Evolutionary conservation across 768 basidiomycete species (phyloP).

Genomic region (Kwoniella bestiolae): DNA sequence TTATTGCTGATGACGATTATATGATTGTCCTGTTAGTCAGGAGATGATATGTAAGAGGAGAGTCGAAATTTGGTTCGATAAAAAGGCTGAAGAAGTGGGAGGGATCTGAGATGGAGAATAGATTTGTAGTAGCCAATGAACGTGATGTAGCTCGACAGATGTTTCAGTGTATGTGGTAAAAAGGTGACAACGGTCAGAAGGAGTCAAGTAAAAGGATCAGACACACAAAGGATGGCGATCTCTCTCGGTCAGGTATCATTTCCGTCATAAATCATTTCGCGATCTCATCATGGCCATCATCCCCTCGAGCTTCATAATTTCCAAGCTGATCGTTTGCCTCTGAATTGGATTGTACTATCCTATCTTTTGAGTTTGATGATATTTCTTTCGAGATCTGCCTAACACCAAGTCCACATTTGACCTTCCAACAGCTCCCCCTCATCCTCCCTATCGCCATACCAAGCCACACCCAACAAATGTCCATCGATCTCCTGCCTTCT

Average conservation of each 20-base stretch:
- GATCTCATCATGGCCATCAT: too few species aligned
- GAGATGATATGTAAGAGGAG: background rate
- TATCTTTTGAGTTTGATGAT: too few species aligned
- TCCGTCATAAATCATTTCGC: too few species aligned
- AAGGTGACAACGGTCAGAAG: background rate
- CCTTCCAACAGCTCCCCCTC: slow-evolving; percentile 30
- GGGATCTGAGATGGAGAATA: too few species aligned
- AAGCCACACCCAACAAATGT: slow-evolving; percentile 44
- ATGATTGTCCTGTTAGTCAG: background rate
- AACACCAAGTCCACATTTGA: slow-evolving; percentile 46
- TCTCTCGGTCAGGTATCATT: too few species aligned
- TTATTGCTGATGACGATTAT: background rate
- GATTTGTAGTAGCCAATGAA: background rate
- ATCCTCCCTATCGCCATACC: slow-evolving; percentile 38
- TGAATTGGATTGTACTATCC: too few species aligned
- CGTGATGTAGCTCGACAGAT: background rate
- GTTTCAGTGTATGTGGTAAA: background rate
- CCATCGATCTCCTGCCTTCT: slow-evolving; percentile 29
- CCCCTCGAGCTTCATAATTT: too few species aligned
- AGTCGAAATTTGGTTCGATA: background rate
- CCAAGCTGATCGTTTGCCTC: too few species aligned
- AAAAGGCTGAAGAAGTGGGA: background rate
- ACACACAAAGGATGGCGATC: too few species aligned
- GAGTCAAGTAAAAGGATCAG: background rate
- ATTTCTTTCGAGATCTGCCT: too few species aligned